Evolutionary conservation across 345 rosid genomes (phyloP).

Genomic region (Salix viminalis): DNA sequence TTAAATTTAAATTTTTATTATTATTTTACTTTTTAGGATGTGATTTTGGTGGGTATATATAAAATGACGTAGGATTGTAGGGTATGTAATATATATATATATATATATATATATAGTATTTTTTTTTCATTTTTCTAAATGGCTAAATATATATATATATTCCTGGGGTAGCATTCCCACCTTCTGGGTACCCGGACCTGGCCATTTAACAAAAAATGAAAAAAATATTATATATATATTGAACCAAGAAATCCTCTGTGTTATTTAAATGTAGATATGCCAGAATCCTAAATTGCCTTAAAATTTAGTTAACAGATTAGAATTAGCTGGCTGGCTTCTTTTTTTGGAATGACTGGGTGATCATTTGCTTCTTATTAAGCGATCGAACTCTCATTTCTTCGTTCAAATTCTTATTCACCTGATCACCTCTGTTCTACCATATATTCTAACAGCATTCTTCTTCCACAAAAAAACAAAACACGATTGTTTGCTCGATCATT

Average conservation of each 20-base stretch:
- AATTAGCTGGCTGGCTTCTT: neutral
- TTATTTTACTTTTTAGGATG: neutral
- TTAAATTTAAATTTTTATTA: neutral
- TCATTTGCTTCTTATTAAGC: neutral
- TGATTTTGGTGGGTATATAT: neutral
- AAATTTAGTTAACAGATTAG: neutral
- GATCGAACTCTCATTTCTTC: neutral
- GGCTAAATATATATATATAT: too few relatives aligned
- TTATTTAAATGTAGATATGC: too few relatives aligned
- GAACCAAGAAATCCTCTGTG: too few relatives aligned
- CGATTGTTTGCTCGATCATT: neutral
- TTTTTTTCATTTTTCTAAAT: too few relatives aligned
- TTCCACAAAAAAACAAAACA: neutral
- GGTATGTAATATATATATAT: neutral
- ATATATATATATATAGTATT: neutral
- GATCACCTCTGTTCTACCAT: neutral
- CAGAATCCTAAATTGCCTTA: neutral
- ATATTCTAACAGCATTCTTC: neutral
- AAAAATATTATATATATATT: too few relatives aligned
- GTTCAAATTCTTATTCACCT: neutral
- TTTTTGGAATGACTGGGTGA: neutral
- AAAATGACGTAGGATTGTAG: neutral
- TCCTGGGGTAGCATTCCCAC: too few relatives aligned
- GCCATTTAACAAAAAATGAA: too few relatives aligned
- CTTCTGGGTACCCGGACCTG: too few relatives aligned